These are phyloP conservation scores for Paracorniculantispora psalliotae DNA, from an alignment of 2,329 filamentous ascomycete species.

Conservation along the genomic window DNA sequence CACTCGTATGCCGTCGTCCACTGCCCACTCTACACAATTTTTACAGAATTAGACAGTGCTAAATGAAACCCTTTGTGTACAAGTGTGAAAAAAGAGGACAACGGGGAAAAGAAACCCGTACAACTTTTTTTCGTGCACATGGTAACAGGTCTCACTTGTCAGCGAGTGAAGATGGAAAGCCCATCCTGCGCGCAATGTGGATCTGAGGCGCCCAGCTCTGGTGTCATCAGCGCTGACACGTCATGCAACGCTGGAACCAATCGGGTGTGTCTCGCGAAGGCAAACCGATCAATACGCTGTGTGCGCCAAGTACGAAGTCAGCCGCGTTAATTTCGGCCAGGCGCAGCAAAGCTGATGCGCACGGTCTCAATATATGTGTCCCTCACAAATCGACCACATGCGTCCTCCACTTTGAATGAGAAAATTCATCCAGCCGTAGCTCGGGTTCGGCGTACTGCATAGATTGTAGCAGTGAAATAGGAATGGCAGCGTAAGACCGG, in stretches of 20 bases:
- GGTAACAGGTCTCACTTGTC: too few species aligned
- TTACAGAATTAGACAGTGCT: too few species aligned
- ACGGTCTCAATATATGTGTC: not conserved
- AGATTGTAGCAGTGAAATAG: not conserved
- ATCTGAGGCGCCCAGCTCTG: not conserved
- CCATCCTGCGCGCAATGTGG: not conserved
- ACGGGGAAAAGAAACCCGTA: too few species aligned
- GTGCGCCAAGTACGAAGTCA: not conserved
- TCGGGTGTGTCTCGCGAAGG: not conserved
- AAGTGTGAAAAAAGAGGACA: too few species aligned
- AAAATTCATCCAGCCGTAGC: not conserved
- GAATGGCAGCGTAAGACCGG: not conserved
- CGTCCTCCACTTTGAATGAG: not conserved
- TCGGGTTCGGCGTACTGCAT: not conserved
- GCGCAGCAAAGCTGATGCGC: not conserved
- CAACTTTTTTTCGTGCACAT: too few species aligned
- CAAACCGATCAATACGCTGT: not conserved
- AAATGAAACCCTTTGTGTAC: too few species aligned
- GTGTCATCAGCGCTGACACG: not conserved
- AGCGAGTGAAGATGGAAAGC: not conserved
- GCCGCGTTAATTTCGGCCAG: not conserved
- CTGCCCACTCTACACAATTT: too few species aligned
- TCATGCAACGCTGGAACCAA: not conserved
- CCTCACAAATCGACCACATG: too few species aligned
- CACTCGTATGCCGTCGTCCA: too few species aligned